Evolutionary conservation across 345 rosid genomes (phyloP).

Genomic region (Orychophragmus violaceus): DNA sequence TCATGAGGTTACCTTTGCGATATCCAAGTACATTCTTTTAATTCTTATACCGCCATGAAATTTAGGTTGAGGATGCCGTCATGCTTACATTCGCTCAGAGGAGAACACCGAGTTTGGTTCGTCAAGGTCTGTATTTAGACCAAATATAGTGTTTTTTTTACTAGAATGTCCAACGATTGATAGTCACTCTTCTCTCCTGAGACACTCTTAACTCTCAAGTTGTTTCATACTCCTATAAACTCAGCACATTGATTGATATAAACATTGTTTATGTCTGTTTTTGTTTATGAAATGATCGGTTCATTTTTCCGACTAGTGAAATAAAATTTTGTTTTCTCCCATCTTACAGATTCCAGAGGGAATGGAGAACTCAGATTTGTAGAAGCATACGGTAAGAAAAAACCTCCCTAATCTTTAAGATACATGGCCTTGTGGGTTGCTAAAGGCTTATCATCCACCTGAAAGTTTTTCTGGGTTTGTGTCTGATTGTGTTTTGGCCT

Average conservation of each 20-base stretch:
- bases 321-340: too few species aligned
- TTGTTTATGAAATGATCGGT: too few species aligned
- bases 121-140: constrained; percentile 42
- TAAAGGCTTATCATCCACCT: neutral
- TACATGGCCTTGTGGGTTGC: neutral
- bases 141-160: too few species aligned
- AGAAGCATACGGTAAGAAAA: constrained; percentile 73
- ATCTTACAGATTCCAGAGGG: constrained; percentile 55
- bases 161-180: too few species aligned
- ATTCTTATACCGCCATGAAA: neutral
- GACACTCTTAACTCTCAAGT: too few species aligned
- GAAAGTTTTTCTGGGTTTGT: neutral
- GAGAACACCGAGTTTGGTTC: constrained; percentile 54
- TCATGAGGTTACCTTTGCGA: neutral
- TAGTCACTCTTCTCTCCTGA: too few species aligned
- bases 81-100: constrained; percentile 57
- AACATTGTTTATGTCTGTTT: too few species aligned
- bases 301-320: too few species aligned
- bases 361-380: constrained; percentile 56
- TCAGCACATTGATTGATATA: too few species aligned
- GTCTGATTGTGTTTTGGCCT: too few species aligned
- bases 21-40: neutral
- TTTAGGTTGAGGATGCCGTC: constrained; percentile 90
- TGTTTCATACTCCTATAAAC: too few species aligned
- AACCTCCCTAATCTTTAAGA: neutral